Evolutionary conservation across 495 filamentous ascomycete species (phyloP).

Genomic region (Talaromyces trachyspermus): DNA sequence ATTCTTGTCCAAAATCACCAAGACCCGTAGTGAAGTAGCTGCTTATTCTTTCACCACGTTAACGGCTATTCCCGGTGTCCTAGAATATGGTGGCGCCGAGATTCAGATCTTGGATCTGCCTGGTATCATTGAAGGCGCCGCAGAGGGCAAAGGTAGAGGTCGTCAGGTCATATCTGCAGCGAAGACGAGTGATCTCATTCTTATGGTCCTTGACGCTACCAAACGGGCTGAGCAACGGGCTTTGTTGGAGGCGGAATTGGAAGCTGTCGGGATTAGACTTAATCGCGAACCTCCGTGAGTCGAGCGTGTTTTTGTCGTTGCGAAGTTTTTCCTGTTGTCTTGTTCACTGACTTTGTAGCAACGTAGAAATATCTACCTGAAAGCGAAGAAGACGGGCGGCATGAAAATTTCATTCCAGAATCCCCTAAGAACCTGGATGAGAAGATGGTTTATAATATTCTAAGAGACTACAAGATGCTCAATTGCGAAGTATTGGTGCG

Average conservation of each 20-base stretch:
- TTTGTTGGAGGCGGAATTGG: conserved; percentile 83
- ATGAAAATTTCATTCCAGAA: conserved; percentile 96
- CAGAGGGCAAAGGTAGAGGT: conserved; percentile 93
- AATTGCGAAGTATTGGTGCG: conserved; percentile 95
- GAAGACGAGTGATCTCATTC: conserved; percentile 93
- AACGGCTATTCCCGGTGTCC: conserved; percentile 93
- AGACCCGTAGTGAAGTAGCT: conserved; percentile 93
- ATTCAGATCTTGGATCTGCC: conserved; percentile 98
- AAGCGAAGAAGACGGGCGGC: conserved; percentile 90
- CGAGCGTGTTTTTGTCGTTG: no score
- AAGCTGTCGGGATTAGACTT: conserved; percentile 91
- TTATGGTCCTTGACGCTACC: conserved; percentile 96
- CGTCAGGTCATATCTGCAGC: conserved; percentile 98
- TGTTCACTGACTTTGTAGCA: conserved; percentile 9
- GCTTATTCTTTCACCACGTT: conserved; percentile 97
- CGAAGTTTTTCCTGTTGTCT: neutral
- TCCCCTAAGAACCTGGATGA: conserved; percentile 89
- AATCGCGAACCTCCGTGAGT: conserved; percentile 87
- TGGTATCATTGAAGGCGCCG: conserved; percentile 96
- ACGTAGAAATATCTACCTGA: conserved; percentile 92
- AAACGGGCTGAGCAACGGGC: conserved; percentile 93
- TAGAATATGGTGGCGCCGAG: conserved; percentile 97
- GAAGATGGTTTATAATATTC: conserved; percentile 94
- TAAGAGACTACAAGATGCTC: conserved; percentile 96
- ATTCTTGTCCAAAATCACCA: conserved; percentile 97